A percentile compares a stretch with the other conserved stretches of the same genome.
phyloP scores from a whole-genome alignment of 495 filamentous ascomycete species.

The Tetracladium setigerum region DNA sequence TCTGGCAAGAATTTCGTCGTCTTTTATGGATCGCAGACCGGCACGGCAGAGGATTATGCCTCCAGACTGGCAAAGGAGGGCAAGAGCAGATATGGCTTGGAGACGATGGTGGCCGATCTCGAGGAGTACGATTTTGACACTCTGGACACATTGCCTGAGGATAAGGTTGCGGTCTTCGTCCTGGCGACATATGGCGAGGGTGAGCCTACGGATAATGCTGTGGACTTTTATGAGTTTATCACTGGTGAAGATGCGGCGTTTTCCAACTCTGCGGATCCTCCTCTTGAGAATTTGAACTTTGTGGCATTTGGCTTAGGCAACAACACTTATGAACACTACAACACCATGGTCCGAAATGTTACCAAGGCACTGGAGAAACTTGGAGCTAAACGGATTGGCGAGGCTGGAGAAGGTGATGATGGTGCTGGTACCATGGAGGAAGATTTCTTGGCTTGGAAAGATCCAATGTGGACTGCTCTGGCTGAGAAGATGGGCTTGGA shows the following conservation, averaged over 20 bases:
- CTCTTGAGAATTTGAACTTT: slow-evolving; percentile 81
- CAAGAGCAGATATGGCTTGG: slow-evolving; percentile 88
- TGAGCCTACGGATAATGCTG: slow-evolving; percentile 97
- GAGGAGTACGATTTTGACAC: slow-evolving; percentile 98
- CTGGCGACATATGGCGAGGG: slow-evolving; percentile 97
- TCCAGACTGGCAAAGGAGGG: slow-evolving; percentile 97
- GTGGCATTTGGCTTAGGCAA: slow-evolving; percentile 94
- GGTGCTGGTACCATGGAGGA: slow-evolving; percentile 99
- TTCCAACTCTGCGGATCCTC: slow-evolving; percentile 67
- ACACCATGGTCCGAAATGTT: slow-evolving; percentile 92
- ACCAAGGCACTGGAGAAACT: slow-evolving; percentile 70
- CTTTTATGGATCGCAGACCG: slow-evolving; percentile 97
- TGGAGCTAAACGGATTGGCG: slow-evolving; percentile 76
- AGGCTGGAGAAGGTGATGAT: slow-evolving; percentile 93
- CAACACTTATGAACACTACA: slow-evolving; percentile 99
- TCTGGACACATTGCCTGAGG: slow-evolving; percentile 77
- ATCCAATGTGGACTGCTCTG: slow-evolving; percentile 93
- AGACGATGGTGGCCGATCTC: slow-evolving; percentile 97
- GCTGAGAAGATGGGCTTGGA: slow-evolving; percentile 76
- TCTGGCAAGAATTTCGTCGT: slow-evolving; percentile 94
- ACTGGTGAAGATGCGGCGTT: slow-evolving; percentile 73
- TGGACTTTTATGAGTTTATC: slow-evolving; percentile 98
- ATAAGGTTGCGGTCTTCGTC: slow-evolving; percentile 92
- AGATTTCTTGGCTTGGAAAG: slow-evolving; percentile 98
- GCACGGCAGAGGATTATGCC: slow-evolving; percentile 97